Base-by-base conservation (phyloP, 805 yeast genomes). In the Candida yuanshanica region DNA sequence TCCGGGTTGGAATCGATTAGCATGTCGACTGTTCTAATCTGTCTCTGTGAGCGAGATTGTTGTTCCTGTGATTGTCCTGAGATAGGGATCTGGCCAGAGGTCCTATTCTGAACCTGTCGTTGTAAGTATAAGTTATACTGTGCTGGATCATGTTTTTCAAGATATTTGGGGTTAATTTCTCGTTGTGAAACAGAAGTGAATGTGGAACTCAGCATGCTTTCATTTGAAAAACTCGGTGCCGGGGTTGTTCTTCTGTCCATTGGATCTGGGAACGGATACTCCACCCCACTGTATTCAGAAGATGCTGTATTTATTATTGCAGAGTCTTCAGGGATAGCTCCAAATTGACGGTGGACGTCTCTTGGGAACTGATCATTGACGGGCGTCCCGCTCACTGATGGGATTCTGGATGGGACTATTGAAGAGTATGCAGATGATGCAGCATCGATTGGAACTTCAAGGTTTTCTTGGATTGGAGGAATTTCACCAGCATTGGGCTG, bases 101-200 rank as follows among this genome's bases (percentile, higher is more conserved):
- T n/a, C n/a, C n/a, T n/a, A 27, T 41, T 29, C 41, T 41, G 37
- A 33, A 37, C 7, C 16, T 42, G 45, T 22, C 35, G 23, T 27
- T 41, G 47, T 13, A 46, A 6, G 20, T 39, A 36, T 5, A 23
- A 22, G 24, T 40, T 29, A 20, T 43, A 39, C 18, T 44, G 59
- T n/a, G 51, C 52, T 4, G 60, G 55, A 18, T 43, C 33, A 14
- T 54, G 49, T 12, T 44, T 50, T 14, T 52, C 58, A 35, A 67
- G 64, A 49, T 77, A 79, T 26, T 63, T 64, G 14, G 84, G 85
- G 49, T 83, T 83, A 16, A 78, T 69, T 12, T 80, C 89, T 55
- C 91, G 66, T 60, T 83, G 91, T 7, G 89, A 81, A 3, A 84
- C 85, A 36, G 87, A 78, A 1, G 93, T 83, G 59, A 83, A 81